A percentile compares a stretch with the other conserved stretches of the same genome.
phyloP scores from a whole-genome alignment of 176 grass and related monocot species.

The Hsuehochloa calcarea region DNA sequence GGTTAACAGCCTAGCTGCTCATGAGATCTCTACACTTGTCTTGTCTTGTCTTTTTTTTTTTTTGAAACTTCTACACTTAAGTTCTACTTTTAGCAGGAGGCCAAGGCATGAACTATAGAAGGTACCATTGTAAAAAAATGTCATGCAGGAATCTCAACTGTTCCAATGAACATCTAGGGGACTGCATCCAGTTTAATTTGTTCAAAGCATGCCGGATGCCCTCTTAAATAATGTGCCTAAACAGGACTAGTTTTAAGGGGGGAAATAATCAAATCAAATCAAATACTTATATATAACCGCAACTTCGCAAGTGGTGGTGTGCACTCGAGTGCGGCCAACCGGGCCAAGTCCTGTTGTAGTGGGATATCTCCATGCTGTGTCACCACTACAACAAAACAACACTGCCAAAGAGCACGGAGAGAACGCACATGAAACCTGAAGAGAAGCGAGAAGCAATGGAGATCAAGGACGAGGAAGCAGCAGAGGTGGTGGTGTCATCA shows the following conservation, averaged over 20 bases:
- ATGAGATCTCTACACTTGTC: no score
- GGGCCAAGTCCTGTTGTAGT: constrained; percentile 19
- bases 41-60: no score
- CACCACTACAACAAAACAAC: constrained; percentile 10
- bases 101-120: no score
- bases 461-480: constrained; percentile 13
- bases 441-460: constrained; percentile 34
- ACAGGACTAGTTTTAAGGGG: neutral
- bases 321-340: constrained; percentile 34
- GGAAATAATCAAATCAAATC: constrained; percentile 2
- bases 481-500: neutral
- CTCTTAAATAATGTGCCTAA: constrained; percentile 18
- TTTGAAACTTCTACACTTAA: no score
- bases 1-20: no score
- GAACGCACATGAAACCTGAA: neutral
- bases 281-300: constrained; percentile 15
- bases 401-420: neutral
- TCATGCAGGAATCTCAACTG: neutral
- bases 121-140: neutral
- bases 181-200: constrained; percentile 6
- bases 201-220: constrained; percentile 35
- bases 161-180: neutral
- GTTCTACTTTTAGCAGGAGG: neutral
- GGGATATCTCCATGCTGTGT: constrained; percentile 21
- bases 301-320: constrained; percentile 27